These are phyloP conservation scores for Ogataea angusta DNA, from an alignment of 805 yeast genomes.

Conservation along the genomic window DNA sequence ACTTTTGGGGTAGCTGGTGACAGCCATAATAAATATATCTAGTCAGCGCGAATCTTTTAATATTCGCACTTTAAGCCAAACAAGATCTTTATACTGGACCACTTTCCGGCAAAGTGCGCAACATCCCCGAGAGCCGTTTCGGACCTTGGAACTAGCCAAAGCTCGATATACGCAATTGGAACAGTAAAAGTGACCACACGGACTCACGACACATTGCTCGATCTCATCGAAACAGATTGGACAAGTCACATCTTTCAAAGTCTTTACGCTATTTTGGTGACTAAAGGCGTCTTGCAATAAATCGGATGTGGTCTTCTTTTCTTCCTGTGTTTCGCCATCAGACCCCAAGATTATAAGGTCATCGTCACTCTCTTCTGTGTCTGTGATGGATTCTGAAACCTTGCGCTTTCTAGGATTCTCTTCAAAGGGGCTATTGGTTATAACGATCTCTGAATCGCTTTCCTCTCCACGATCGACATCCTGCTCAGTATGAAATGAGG, in stretches of 20 bases:
- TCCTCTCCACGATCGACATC: conserved; percentile 5
- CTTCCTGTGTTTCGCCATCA: conserved; percentile 34
- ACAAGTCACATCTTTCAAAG: conserved; percentile 40
- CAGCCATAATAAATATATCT: conserved; percentile 4
- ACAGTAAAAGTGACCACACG: conserved; percentile 60
- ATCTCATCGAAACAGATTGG: conserved; percentile 58
- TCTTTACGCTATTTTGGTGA: conserved; percentile 24
- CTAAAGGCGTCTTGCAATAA: conserved; percentile 21
- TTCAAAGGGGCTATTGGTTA: conserved; percentile 6
- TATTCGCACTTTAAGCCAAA: conserved; percentile 29
- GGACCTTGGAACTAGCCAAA: conserved; percentile 42
- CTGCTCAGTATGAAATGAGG: conserved; percentile 5
- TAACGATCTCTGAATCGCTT: conserved; percentile 5
- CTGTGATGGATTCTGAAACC: conserved; percentile 14
- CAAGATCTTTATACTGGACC: conserved; percentile 29
- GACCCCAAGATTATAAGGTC: conserved; percentile 33
- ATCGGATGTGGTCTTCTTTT: conserved; percentile 35
- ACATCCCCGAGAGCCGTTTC: conserved; percentile 25
- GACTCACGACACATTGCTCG: conserved; percentile 43
- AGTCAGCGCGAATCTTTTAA: conserved; percentile 10
- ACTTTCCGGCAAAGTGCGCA: conserved; percentile 35
- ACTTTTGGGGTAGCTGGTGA: conserved; percentile 9
- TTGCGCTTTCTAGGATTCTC: conserved; percentile 1
- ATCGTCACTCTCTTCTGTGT: conserved; percentile 26
- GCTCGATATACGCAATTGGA: conserved; percentile 49